Percentiles rank a stretch among this genome's conserved stretches.
Evolutionary conservation across 2,329 filamentous ascomycete species (phyloP).

Genomic region (Coniochaeta pulveracea): DNA sequence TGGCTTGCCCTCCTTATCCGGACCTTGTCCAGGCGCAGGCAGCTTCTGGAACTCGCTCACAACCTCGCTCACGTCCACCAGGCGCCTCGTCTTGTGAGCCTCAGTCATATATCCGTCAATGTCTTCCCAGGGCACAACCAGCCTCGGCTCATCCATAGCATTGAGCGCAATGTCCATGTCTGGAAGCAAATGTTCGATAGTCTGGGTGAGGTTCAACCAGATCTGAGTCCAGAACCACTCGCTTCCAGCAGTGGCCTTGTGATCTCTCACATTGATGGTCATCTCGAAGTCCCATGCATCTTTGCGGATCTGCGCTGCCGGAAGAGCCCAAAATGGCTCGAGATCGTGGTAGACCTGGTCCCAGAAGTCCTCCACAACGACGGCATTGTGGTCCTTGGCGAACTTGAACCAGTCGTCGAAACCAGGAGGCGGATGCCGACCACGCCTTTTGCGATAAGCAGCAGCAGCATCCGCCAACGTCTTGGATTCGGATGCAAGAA

Average conservation of each 20-base stretch:
- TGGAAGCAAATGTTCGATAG: conserved; percentile 43
- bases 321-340: conserved; percentile 46
- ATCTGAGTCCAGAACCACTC: conserved; percentile 49
- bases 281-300: conserved; percentile 46
- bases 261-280: conserved; percentile 46
- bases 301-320: conserved; percentile 28
- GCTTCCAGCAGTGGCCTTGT: conserved; percentile 36
- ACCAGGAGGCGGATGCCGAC: conserved; percentile 51
- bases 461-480: conserved; percentile 39
- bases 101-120: conserved; percentile 41
- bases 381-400: conserved; percentile 36
- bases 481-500: conserved; percentile 32
- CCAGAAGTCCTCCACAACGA: conserved; percentile 53
- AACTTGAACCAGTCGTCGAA: conserved; percentile 50
- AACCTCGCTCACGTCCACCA: conserved; percentile 32
- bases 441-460: conserved; percentile 43
- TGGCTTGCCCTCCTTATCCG: conserved; percentile 21
- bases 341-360: conserved; percentile 54
- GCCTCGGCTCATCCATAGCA: conserved; percentile 53
- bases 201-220: conserved; percentile 41
- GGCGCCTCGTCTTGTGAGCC: conserved; percentile 33
- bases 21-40: conserved; percentile 22
- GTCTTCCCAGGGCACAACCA: conserved; percentile 53
- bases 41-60: conserved; percentile 30
- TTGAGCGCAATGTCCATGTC: conserved; percentile 61